These are phyloP conservation scores for Spathaspora boniae DNA, from an alignment of 805 yeast species.

Conservation along the genomic window DNA sequence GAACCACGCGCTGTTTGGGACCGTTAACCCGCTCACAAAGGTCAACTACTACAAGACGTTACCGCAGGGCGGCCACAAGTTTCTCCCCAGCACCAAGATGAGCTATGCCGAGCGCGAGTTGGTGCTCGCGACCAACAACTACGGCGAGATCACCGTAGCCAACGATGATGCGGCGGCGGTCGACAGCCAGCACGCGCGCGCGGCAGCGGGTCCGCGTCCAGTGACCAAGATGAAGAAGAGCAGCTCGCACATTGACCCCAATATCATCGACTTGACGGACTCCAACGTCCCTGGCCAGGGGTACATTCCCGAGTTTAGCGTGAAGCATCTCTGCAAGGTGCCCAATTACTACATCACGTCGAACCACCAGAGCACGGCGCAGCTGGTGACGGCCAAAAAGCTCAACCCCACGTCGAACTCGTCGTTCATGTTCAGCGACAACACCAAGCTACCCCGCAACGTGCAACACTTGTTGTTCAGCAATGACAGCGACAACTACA, in stretches of 20 bases:
- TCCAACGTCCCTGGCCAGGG: conserved; percentile 43
- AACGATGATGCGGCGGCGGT: conserved; percentile 6
- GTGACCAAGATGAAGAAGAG: conserved; percentile 30
- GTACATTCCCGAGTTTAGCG: conserved; percentile 38
- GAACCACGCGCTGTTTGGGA: conserved; percentile 33
- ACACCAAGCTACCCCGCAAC: conserved; percentile 27
- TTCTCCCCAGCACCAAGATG: conserved; percentile 25
- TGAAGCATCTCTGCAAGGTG: conserved; percentile 38
- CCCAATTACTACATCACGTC: conserved; percentile 39
- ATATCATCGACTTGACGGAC: conserved; percentile 36
- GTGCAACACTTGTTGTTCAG: conserved; percentile 33
- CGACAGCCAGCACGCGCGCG: too few relatives aligned
- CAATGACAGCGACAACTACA: conserved; percentile 33
- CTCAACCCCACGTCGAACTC: conserved; percentile 16
- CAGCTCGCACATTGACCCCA: conserved; percentile 34
- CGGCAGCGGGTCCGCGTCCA: too few relatives aligned
- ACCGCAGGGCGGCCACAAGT: conserved; percentile 15
- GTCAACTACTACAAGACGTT: conserved; percentile 34
- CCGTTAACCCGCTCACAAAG: conserved; percentile 31
- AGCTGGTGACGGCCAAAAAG: conserved; percentile 13
- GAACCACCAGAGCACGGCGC: conserved; percentile 18
- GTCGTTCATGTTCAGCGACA: conserved; percentile 23
- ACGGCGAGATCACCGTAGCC: conserved; percentile 16
- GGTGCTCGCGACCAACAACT: conserved; percentile 27
- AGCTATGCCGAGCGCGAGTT: conserved; percentile 34